Evolutionary conservation across 257 asterid genomes (phyloP).

Genomic region (Eucommia ulmoides): DNA sequence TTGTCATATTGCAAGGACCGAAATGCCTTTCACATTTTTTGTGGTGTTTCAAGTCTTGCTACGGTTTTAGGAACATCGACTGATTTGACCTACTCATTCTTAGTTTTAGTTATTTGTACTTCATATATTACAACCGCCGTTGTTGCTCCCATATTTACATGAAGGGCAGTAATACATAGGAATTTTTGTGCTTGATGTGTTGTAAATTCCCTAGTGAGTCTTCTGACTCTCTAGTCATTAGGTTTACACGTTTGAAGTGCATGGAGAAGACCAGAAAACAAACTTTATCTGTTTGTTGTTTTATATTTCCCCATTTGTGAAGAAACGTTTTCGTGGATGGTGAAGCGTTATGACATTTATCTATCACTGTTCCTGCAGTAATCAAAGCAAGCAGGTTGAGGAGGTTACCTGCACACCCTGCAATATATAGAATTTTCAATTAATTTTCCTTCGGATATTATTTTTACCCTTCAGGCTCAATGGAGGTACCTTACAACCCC

Average conservation of each 20-base stretch:
- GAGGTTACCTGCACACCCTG: slow-evolving; percentile 32
- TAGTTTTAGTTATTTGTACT: not conserved
- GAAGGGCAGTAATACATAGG: not conserved
- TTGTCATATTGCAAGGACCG: too few species aligned
- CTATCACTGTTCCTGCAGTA: slow-evolving; percentile 49
- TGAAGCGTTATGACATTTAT: slow-evolving; percentile 19
- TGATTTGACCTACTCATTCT: not conserved
- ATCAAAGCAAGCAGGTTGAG: slow-evolving; percentile 47
- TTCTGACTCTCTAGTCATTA: not conserved
- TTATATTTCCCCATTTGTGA: not conserved
- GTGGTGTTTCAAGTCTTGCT: too few species aligned
- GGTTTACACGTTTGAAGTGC: not conserved
- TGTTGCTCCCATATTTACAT: too few species aligned
- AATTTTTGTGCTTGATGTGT: not conserved
- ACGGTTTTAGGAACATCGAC: not conserved
- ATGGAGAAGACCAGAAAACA: not conserved
- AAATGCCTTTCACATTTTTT: too few species aligned
- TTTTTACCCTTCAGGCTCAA: slow-evolving; percentile 24
- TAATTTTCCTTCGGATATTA: slow-evolving; percentile 26
- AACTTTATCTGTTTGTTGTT: not conserved
- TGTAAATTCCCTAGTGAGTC: not conserved
- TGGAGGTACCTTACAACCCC: slow-evolving; percentile 33
- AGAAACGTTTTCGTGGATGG: slow-evolving; percentile 3
- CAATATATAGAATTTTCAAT: slow-evolving; percentile 21
- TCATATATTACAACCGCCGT: too few species aligned